A percentile compares a stretch with the other conserved stretches of the same genome.
Evolutionary conservation across 2,329 filamentous ascomycete genomes (phyloP).

Genomic region (Calonectria montana): DNA sequence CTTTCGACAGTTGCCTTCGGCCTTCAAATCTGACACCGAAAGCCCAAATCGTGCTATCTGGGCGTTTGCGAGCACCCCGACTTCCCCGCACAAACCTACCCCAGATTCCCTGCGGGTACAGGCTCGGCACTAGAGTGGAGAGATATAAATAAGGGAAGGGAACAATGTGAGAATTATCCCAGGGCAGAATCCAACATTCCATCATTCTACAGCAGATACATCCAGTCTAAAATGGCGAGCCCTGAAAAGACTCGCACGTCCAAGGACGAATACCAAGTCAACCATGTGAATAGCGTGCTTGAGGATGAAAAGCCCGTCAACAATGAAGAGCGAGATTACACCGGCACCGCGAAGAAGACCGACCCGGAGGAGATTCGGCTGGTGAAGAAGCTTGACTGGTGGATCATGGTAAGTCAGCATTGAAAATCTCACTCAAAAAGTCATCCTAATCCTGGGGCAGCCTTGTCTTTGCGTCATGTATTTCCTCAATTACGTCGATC

Average conservation of each 20-base stretch:
- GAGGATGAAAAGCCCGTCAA: conserved; percentile 38
- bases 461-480: conserved; percentile 55
- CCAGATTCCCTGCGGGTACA: conserved; percentile 27
- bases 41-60: conserved; percentile 24
- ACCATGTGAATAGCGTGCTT: conserved; percentile 38
- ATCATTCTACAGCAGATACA: conserved; percentile 7
- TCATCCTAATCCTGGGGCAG: conserved; percentile 24
- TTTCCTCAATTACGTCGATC: conserved; percentile 57
- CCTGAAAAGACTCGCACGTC: conserved; percentile 15
- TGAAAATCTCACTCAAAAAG: neutral
- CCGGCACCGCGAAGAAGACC: conserved; percentile 51
- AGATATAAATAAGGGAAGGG: conserved; percentile 2
- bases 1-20: conserved; percentile 18
- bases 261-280: conserved; percentile 31
- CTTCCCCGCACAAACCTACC: conserved; percentile 30
- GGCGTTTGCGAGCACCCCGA: conserved; percentile 10
- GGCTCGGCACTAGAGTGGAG: conserved; percentile 9
- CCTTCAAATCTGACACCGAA: conserved; percentile 31
- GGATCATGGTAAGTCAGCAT: conserved; percentile 52
- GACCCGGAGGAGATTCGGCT: conserved; percentile 53
- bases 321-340: conserved; percentile 47
- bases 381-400: conserved; percentile 54
- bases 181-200: neutral
- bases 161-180: neutral
- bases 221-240: conserved; percentile 8